phyloP scores from a whole-genome alignment of 768 basidiomycete species.

The Roridomyces roridus region DNA sequence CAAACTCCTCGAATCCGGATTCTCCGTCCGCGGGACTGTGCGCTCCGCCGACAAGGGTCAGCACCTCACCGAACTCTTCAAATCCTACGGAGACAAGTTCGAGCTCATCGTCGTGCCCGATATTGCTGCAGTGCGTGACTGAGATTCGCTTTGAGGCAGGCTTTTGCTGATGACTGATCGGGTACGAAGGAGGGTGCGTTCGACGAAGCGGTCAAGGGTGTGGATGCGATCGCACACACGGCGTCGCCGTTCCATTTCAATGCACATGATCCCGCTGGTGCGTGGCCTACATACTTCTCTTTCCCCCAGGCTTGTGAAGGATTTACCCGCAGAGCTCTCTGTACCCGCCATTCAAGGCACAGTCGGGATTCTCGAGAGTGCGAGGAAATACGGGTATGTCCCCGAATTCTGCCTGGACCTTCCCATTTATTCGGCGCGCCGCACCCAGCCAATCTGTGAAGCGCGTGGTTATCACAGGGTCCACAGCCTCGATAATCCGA shows the following conservation, averaged over 20 bases:
- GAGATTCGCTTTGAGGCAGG: no score
- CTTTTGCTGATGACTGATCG: no score
- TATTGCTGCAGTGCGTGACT: conserved; percentile 46
- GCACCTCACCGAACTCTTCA: conserved; percentile 61
- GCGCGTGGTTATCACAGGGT: conserved; percentile 74
- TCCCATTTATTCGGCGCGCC: no score
- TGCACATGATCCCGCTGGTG: conserved; percentile 50
- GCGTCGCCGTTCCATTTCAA: conserved; percentile 66
- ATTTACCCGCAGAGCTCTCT: conserved; percentile 31
- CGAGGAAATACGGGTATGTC: conserved; percentile 34
- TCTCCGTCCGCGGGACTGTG: conserved; percentile 69
- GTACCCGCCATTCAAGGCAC: conserved; percentile 52
- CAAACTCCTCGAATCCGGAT: conserved; percentile 64
- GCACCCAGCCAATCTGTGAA: conserved; percentile 52
- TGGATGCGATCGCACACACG: conserved; percentile 74
- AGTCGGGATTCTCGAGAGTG: conserved; percentile 42
- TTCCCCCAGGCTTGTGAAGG: no score
- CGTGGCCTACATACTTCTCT: no score
- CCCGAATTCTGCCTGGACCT: no score
- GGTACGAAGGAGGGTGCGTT: conserved; percentile 80
- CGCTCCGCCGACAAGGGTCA: conserved; percentile 64
- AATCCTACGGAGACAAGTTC: conserved; percentile 59
- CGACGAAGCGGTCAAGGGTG: conserved; percentile 78
- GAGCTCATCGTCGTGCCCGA: conserved; percentile 75
- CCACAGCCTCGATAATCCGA: conserved; percentile 53